Base-by-base conservation (phyloP, 2,329 filamentous ascomycete species). In the Trichoderma atroviride region DNA sequence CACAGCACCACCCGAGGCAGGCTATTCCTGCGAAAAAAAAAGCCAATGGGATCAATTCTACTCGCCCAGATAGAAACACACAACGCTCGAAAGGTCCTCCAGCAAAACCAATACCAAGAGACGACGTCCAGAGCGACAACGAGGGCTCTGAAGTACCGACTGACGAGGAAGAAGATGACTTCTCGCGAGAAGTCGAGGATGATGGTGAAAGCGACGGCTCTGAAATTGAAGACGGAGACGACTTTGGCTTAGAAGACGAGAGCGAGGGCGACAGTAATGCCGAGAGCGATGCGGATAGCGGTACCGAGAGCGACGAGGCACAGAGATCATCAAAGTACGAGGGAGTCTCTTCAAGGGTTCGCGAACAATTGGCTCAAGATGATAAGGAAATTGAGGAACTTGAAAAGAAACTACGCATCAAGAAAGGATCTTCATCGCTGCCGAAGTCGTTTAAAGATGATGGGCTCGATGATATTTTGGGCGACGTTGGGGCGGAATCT, bases 361-460 rank as follows among this genome's bases (percentile, higher is more conserved):
- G 77, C 89, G n/a, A 88, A 85, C 75, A 86, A 73, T 82, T 97
- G 5, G 89, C 88, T 0, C 85, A 92, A 71, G 95, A 99, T 70
- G 94, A 98, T 75, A 92, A 89, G 2, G 93, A 97, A 74, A 98
- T 99, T 74, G 90, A 91, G 24, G 89, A 89, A 3, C 83, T 97
- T 37, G 96, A 99, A 81, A 94, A 91, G 78, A 96, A 92, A 76
- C 82, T 99, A 3, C 95, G 96, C 0, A 86, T 97, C 40, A 89
- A 86, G 73, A 92, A 90, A 76, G 88, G 89, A 29, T 91, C 91
- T 70, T 96, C 93, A 76, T 90, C 87, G 37, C 79, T 93, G 5
- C 89, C 90, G 0, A 91, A 92, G 73, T 84, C 89, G 0, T 93
- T 94, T 74, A 86, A 88, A 24, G 92, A 97, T 7, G 94, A 97